Evolutionary conservation across 2,329 filamentous ascomycete genomes (phyloP).

Genomic region (Didymella pinodella): DNA sequence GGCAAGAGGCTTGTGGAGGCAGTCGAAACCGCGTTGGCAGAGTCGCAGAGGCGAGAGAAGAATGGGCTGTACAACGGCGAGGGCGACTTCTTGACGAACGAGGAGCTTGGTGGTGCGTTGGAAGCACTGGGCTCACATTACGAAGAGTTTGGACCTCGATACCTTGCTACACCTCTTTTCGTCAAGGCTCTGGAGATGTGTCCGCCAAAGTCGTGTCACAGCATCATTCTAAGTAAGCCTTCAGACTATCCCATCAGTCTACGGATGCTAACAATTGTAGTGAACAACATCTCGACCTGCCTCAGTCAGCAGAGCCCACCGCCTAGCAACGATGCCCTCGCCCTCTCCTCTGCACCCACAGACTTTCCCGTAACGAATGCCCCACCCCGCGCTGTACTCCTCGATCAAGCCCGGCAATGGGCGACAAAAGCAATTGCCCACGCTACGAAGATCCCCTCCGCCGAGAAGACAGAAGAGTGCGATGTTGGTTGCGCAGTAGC

Average conservation of each 20-base stretch:
- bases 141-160: conserved; percentile 74
- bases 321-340: conserved; percentile 31
- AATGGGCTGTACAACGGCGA: conserved; percentile 75
- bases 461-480: conserved; percentile 77
- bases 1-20: conserved; percentile 81
- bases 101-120: conserved; percentile 76
- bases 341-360: conserved; percentile 47
- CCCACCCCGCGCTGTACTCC: conserved; percentile 66
- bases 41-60: conserved; percentile 71
- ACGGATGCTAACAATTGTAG: conserved; percentile 46
- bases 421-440: conserved; percentile 77
- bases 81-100: conserved; percentile 72
- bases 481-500: conserved; percentile 83
- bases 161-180: conserved; percentile 84
- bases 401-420: conserved; percentile 79
- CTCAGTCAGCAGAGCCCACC: conserved; percentile 70
- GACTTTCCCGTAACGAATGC: conserved; percentile 49
- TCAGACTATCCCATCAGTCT: too few relatives aligned
- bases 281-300: conserved; percentile 82
- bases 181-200: conserved; percentile 81
- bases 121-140: conserved; percentile 83
- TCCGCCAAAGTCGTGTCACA: conserved; percentile 72
- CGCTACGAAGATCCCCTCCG: conserved; percentile 69
- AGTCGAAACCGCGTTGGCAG: conserved; percentile 79
- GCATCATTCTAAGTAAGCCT: conserved; percentile 74